Base-by-base conservation (phyloP, 202 grass and related monocot species). In the Cymbopogon flexuosus region DNA sequence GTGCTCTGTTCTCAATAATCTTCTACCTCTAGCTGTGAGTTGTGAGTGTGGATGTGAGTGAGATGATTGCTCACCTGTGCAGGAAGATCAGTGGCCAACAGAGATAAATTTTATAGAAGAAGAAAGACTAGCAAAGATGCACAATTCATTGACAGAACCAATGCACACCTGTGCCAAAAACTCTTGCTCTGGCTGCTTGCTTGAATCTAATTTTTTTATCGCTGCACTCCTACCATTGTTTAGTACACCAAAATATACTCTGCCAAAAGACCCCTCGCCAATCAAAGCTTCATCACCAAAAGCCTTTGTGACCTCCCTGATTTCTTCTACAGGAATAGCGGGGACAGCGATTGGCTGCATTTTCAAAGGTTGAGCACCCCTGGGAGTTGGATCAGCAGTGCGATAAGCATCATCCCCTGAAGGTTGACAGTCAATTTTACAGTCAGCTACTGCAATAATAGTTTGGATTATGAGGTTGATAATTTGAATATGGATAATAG, bases 101-200 rank as follows among this genome's bases (percentile, higher is more conserved):
- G 49, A 78, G n/a, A 78, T 8, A 60, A 34, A 37, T 60, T 67
- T 35, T 35, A 23, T 79, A 79, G 41, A 40, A 79, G n/a, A 5
- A 58, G 27, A 74, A 68, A 47, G 21, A 68, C 33, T 24, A 77
- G n/a, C 4, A 21, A 54, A 19, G 19, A 83, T 83, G 54, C 24
- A 78, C 59, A 78, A 68, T 71, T n/a, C 49, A 52, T 21, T 45
- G 31, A 59, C 23, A n/a, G 83, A 45, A 56, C 36, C 40, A 21
- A 34, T 19, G 2, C 61, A 45, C 41, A 90, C 88, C 88, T 90
- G 88, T 65, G 84, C 84, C 58, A 87, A 76, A 76, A 87, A 84
- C 67, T 90, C 88, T 80, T 90, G 80, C 49, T 90, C 88, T 24
- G 88, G 88, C 34, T 90, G 88, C 63, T 90, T 90, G 47, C 88